Percentiles rank a stretch among this genome's conserved stretches.
Conservation (phyloP, 768 basidiomycete genomes). For the Lactarius deliciosus region DNA sequence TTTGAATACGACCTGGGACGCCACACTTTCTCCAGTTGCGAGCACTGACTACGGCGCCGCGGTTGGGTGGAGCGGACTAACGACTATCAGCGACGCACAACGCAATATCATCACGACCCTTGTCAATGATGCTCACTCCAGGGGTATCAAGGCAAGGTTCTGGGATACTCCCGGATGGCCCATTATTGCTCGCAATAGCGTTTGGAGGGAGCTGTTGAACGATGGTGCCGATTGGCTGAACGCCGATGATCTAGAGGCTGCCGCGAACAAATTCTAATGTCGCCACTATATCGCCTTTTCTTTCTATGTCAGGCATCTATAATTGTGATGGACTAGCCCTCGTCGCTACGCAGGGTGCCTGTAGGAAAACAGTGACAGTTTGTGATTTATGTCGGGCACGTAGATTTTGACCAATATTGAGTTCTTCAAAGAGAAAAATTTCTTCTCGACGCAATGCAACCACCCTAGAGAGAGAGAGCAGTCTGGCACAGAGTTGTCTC, state of each 20-base stretch:
- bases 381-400: not conserved
- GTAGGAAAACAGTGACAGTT: not conserved
- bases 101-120: constrained; percentile 41
- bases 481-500: no score
- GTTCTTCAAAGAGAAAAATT: not conserved
- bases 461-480: not conserved
- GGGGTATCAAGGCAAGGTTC: constrained; percentile 49
- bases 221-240: constrained; percentile 53
- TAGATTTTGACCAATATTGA: not conserved
- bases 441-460: not conserved
- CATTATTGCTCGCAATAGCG: constrained; percentile 41
- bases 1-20: constrained; percentile 42
- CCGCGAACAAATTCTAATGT: constrained; percentile 39
- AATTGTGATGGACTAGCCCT: no score
- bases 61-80: constrained; percentile 51
- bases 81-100: constrained; percentile 42
- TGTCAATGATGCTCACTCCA: constrained; percentile 45
- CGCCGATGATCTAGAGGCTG: constrained; percentile 47
- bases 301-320: not conserved
- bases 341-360: not conserved
- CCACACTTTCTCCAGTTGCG: constrained; percentile 48
- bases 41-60: constrained; percentile 47
- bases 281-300: not conserved
- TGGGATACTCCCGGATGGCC: constrained; percentile 57
- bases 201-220: constrained; percentile 46